Percentiles rank a stretch among this genome's conserved stretches.
phyloP scores from a whole-genome alignment of 164 flowering plant species.

The Umbilicus rupestris region DNA sequence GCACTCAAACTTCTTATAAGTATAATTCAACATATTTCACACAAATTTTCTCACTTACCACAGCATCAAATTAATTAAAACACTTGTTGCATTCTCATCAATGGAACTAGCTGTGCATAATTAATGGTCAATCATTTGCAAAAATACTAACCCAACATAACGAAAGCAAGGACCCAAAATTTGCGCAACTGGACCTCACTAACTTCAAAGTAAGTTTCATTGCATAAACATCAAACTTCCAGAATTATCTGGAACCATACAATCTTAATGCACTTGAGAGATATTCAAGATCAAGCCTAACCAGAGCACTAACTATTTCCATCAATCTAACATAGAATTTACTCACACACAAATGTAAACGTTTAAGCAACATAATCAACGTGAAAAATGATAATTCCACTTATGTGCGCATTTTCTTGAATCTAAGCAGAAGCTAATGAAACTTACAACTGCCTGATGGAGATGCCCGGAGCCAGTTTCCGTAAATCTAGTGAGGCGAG shows the following conservation, averaged over 20 bases:
- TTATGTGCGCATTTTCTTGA: slow-evolving; percentile 1
- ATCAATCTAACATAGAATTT: too few relatives aligned
- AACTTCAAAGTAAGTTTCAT: neutral
- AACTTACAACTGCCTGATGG: slow-evolving; percentile 47
- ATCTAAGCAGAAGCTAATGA: slow-evolving; percentile 1
- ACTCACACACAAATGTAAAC: neutral
- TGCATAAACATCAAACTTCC: neutral
- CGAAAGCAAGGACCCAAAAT: neutral
- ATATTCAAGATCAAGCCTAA: too few relatives aligned
- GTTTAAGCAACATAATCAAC: neutral
- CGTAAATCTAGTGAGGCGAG: slow-evolving; percentile 55
- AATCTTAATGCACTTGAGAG: too few relatives aligned
- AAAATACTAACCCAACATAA: too few relatives aligned
- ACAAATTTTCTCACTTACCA: too few relatives aligned
- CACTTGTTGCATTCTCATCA: too few relatives aligned
- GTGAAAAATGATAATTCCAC: neutral
- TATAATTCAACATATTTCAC: too few relatives aligned
- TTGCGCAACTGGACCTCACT: neutral
- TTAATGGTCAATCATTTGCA: too few relatives aligned
- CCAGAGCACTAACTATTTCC: too few relatives aligned
- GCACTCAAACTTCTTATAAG: too few relatives aligned
- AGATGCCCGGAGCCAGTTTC: slow-evolving; percentile 63
- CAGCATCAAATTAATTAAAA: too few relatives aligned
- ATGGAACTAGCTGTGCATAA: too few relatives aligned
- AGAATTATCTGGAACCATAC: neutral